Conservation (phyloP, 192 early-diverging fungal species). For the Coemansia sp. region DNA sequence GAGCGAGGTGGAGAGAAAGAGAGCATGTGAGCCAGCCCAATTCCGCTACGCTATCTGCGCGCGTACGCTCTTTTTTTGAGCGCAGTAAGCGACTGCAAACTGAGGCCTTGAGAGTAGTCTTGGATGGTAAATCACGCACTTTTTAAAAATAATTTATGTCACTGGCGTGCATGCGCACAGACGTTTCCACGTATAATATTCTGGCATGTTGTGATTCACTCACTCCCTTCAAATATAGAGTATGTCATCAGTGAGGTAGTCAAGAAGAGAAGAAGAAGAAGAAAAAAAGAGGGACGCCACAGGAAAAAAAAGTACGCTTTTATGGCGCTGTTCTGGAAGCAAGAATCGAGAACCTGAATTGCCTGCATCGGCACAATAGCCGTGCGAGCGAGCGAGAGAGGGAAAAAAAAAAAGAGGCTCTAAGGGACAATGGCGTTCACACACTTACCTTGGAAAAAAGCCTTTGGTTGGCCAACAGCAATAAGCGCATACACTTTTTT, state of each 20-base stretch:
- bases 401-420: neutral
- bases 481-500: constrained; percentile 4
- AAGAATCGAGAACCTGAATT: neutral
- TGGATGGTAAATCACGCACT: neutral
- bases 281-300: neutral
- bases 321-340: neutral
- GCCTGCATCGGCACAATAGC: constrained; percentile 6
- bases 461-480: constrained; percentile 5
- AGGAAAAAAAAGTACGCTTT: neutral
- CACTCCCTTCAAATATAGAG: neutral
- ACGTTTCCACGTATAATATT: neutral
- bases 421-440: neutral
- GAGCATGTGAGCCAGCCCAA: neutral
- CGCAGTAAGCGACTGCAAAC: neutral
- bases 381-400: neutral
- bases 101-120: neutral
- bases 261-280: neutral
- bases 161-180: constrained; percentile 1
- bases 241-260: constrained; percentile 1
- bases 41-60: neutral
- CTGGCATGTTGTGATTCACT: neutral
- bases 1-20: neutral
- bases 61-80: neutral
- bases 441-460: constrained; percentile 7
- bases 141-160: neutral